Base-by-base conservation (phyloP, 1,284 basidiomycete species). In the Nidula niveotomentosa region DNA sequence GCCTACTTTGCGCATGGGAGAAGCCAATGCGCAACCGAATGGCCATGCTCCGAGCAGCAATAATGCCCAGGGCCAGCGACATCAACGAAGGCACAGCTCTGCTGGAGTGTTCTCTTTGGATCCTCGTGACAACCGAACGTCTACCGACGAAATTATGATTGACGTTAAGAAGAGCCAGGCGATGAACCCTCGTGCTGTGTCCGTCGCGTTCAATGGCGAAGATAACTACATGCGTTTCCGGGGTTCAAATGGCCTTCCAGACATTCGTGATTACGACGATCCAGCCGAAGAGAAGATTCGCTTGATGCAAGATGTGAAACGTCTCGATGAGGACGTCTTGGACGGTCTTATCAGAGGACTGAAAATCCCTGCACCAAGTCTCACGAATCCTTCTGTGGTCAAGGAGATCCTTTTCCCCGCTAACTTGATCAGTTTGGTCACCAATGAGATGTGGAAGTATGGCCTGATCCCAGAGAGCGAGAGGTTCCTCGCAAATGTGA, bases 371-470 rank as follows among this genome's bases (percentile, higher is more conserved):
- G 85, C 89, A 15, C 93, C 97, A 0, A 95, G 90, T 65, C 78
- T 94, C 53, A 92, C 91, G 54, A 97, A 94, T 67, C 93, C 95
- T 1, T 93, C 95, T 15, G 88, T 90, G 34, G 90, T 96, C 58
- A 99, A 98, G 75, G 97, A 99, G 72, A 96, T 99, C 53, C 81
- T 99, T 44, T 99, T 99, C 90, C 97, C 97, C 4, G 96, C 97
- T n/a, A 98, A 99, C 72, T 84, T 99, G 56, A 99, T 99, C 74
- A 94, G 92, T 65, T 78, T 99, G 50, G 91, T 98, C 57, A 97
- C 95, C 17, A 99, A 99, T 72, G 97, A 99, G 75, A 99, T 99
- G 96, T 99, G 97, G 97, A 98, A 98, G 76, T 94, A 98, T 66
- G 95, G 96, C 33, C 85, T 99, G 65, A 98, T 99, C 63, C 84